phyloP scores from a whole-genome alignment of 345 rosid species.

The Eucalyptus viminalis region DNA sequence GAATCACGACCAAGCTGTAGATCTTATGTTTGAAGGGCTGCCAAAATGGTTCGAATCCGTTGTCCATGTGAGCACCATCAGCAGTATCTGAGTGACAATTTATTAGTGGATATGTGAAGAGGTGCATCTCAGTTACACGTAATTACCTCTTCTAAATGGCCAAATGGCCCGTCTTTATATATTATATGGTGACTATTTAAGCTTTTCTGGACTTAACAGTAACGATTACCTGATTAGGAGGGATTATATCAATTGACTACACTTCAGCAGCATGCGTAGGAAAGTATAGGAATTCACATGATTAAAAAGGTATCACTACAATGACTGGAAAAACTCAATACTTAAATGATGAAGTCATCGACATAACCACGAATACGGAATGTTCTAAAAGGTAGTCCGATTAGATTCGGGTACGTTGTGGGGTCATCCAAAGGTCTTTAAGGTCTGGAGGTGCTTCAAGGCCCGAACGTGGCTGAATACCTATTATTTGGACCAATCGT shows the following conservation, averaged over 20 bases:
- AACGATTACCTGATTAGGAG: not conserved
- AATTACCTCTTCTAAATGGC: not conserved
- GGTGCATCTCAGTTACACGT: not conserved
- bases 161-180: not conserved
- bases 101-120: not conserved
- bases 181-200: not conserved
- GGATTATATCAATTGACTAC: not conserved
- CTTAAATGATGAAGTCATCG: not conserved
- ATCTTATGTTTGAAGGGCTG: slow-evolving; percentile 1
- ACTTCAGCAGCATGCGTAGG: not conserved
- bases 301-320: not conserved
- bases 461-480: not conserved
- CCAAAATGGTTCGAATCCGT: slow-evolving; percentile 4
- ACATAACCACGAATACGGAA: not conserved
- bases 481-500: not conserved
- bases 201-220: not conserved
- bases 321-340: not conserved
- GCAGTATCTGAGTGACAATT: not conserved
- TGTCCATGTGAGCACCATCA: slow-evolving; percentile 4
- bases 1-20: not conserved
- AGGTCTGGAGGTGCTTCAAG: not conserved
- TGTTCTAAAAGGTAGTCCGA: not conserved
- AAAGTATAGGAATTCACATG: not conserved
- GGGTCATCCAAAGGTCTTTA: not conserved
- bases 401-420: not conserved